Percentiles rank a stretch among this genome's conserved stretches.
phyloP scores from a whole-genome alignment of 768 basidiomycete genomes.

The Pulveroboletus sp. region DNA sequence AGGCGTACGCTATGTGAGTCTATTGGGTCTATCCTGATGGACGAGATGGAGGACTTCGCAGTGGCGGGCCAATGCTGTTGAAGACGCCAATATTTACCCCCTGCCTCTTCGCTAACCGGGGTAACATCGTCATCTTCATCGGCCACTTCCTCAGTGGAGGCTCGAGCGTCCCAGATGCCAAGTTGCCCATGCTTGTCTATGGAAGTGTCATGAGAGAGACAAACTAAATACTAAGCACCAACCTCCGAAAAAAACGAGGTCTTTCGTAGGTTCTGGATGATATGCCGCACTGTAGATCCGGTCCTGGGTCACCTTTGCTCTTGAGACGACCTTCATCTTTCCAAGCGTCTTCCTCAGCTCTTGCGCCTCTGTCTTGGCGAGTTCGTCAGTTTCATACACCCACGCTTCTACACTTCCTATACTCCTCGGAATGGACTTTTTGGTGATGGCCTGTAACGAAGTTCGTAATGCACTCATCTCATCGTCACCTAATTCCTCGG shows the following conservation, averaged over 20 bases:
- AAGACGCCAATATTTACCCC: constrained; percentile 76
- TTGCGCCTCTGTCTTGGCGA: constrained; percentile 45
- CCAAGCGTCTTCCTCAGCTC: constrained; percentile 53
- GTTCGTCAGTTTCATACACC: constrained; percentile 44
- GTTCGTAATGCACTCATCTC: constrained; percentile 46
- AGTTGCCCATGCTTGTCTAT: constrained; percentile 79
- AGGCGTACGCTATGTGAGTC: constrained; percentile 64
- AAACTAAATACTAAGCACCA: not conserved
- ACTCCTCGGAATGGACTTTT: constrained; percentile 36
- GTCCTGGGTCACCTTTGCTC: constrained; percentile 76
- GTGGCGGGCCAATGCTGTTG: constrained; percentile 84
- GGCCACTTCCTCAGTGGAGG: constrained; percentile 56
- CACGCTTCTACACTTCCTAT: constrained; percentile 48
- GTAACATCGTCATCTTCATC: constrained; percentile 60
- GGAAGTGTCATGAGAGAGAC: constrained; percentile 1
- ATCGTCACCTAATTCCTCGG: constrained; percentile 44
- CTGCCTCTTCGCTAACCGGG: constrained; percentile 42
- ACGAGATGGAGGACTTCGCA: constrained; percentile 74
- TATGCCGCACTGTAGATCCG: constrained; percentile 76
- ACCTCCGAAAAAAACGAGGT: constrained; percentile 88
- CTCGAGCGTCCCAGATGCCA: constrained; percentile 84
- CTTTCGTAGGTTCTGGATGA: constrained; percentile 76
- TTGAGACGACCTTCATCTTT: constrained; percentile 59
- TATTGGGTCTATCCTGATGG: constrained; percentile 71
- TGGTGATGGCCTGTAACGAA: constrained; percentile 40